These are phyloP conservation scores for Penicillium nordicum DNA, from an alignment of 2,329 filamentous ascomycete species.

Conservation along the genomic window DNA sequence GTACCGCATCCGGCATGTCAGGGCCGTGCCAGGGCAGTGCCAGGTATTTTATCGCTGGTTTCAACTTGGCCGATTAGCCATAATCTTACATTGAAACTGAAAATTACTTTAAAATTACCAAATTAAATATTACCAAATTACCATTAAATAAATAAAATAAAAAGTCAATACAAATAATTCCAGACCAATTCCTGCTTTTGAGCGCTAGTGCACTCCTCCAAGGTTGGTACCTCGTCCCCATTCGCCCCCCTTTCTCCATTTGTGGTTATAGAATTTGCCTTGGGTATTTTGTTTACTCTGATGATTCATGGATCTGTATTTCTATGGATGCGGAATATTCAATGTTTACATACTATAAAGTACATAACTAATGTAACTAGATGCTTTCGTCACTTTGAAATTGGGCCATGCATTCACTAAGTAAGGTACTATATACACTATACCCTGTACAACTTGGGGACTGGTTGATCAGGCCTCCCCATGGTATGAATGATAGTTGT, in stretches of 20 bases:
- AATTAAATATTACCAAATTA: not conserved
- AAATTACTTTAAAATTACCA: not conserved
- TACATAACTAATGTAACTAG: not conserved
- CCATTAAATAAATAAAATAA: not conserved
- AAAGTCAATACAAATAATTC: not conserved
- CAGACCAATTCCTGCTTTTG: conserved; percentile 14
- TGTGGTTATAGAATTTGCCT: not conserved
- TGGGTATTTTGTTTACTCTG: not conserved
- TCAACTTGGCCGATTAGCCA: not conserved
- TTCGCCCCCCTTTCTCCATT: conserved; percentile 16
- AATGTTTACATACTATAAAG: not conserved
- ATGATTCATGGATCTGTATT: not conserved
- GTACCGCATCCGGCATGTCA: conserved; percentile 18
- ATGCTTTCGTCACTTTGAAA: not conserved
- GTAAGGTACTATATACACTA: not conserved
- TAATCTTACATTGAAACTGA: not conserved
- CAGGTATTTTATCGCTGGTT: conserved; percentile 1
- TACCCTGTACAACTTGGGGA: not conserved
- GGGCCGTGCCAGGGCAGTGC: not conserved
- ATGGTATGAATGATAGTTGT: not conserved
- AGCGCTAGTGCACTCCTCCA: not conserved
- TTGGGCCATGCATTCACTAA: not conserved
- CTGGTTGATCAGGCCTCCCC: not conserved
- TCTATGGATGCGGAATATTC: not conserved
- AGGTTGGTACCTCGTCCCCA: not conserved